Base-by-base conservation (phyloP, 371 early-diverging fungal genomes). In the Syncephalis plumigaleata region DNA sequence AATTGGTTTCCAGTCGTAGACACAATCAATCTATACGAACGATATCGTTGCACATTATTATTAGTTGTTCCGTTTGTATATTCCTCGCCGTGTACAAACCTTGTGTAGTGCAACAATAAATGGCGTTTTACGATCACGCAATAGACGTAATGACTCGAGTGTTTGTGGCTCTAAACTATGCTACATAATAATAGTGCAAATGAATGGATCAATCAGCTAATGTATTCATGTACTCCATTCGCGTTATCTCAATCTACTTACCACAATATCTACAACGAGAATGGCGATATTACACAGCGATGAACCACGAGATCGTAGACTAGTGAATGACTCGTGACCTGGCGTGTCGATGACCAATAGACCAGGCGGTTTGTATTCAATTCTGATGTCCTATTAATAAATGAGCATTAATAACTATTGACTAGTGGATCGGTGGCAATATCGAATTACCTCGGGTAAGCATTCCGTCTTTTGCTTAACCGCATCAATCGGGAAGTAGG, bases 31-130 rank as follows among this genome's bases (percentile, higher is more conserved):
- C 77, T 53, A 39, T n/a, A 39, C 7, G 39, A 2, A 42, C 9
- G 21, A 44, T 9, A 31, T n/a, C 23, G 7, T 15, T 22, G 9
- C 1, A 1, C 25, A 22, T 20, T 46, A 21, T 39, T 11, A 45
- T 38, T 21, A n/a, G n/a, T 22, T 16, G 9, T 21, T 18, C 42
- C 26, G 15, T 16, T 37, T 16, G 9, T 3, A 47, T 16, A 22
- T 16, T 7, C 11, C n/a, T n/a, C n/a, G n/a, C n/a, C n/a, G 11
- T 31, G 11, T 7, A 31, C 31, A 4, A 7, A 31, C 31, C 52
- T 99, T 99, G 81, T 99, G 99, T 55, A 99, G 70, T 3, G 99
- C 99, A 11, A 99, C 99, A 59, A 99, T 86, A 74, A 99, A 99
- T 3, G 99, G 99, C 18, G 99, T 97, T 71, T 92, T 97, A 53